Base-by-base conservation (phyloP, 2,329 filamentous ascomycete species). In the Blastomyces percursus region DNA sequence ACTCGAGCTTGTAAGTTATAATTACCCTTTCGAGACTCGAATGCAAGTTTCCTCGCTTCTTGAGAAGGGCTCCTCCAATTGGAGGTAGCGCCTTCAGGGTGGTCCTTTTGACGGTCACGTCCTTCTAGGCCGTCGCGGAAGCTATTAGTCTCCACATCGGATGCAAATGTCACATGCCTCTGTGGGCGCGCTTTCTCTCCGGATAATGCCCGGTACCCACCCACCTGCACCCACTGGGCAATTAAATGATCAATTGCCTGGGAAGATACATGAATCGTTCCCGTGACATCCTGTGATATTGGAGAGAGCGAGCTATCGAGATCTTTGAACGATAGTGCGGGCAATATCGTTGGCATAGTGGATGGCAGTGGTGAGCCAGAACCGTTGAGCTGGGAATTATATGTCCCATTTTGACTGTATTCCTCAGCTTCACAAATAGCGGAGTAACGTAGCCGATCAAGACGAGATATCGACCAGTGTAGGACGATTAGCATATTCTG, bases 401-500 rank as follows among this genome's bases (percentile, higher is more conserved):
- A 66, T 55, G 63, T 67, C 38, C 61, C 68, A 2, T 52, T 65
- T 16, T 68, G 63, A 6, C 62, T 67, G 6, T 71, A 69, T 32
- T 73, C 70, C 8, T 66, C 54, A 16, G 71, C 71, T 63, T 77
- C 76, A 50, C 71, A 68, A 51, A 71, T 68, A 16, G 75, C 75
- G 35, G 71, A 62, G 59, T 74, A 70, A 66, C 74, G 76, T 21
- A 78, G 64, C 6, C 70, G 65, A 61, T 75, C 72, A 21, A 77
- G 67, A n/a, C 71, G 70, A 55, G 71, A 75, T 60, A 72, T 67
- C 7, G 76, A 73, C 73, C 74, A 77, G 63, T 77, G 76, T 50
- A 75, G 70, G n/a, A 76, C 70, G 50, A 78, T 73, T n/a, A 78
- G 69, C 69, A 76, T 75, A 59, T 76, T 78, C 63, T 78, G 75